Evolutionary conservation across 75 land plant species (phyloP).

Genomic region (Isoetes taiwanensis): DNA sequence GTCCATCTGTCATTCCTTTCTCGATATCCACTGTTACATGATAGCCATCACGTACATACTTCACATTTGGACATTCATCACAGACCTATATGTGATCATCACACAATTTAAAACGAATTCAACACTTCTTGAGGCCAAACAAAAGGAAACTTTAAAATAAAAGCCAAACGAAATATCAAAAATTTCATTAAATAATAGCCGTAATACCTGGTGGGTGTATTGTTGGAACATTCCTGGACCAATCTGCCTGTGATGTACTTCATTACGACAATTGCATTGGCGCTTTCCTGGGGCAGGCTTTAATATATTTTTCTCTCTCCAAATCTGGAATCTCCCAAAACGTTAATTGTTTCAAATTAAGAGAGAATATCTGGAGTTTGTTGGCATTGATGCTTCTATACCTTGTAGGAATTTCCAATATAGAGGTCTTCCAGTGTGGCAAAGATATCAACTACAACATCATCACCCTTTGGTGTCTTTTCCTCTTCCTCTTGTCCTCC

Average conservation of each 20-base stretch:
- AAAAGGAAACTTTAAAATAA: too few species aligned
- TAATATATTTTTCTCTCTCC: conserved; percentile 89
- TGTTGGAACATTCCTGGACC: conserved; percentile 98
- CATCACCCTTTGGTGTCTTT: conserved; percentile 67
- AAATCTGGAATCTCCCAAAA: conserved; percentile 55
- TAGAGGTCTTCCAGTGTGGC: conserved; percentile 83
- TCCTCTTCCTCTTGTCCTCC: conserved; percentile 60
- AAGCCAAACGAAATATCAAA: too few species aligned
- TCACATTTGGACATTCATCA: conserved; percentile 86
- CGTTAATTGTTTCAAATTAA: too few species aligned
- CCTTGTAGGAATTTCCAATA: conserved; percentile 80
- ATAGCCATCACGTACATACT: conserved; percentile 75
- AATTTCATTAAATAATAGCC: too few species aligned
- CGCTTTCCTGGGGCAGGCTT: conserved; percentile 93
- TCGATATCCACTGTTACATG: conserved; percentile 75
- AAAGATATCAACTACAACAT: conserved; percentile 75
- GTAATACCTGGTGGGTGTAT: conserved; percentile 72
- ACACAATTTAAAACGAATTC: neutral
- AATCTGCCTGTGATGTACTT: conserved; percentile 81
- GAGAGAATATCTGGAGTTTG: too few species aligned
- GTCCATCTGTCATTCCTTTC: conserved; percentile 90
- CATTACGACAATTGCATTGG: conserved; percentile 85
- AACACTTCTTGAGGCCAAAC: neutral
- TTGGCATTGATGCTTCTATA: conserved; percentile 18
- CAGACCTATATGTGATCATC: conserved; percentile 43